Percentiles rank a stretch among this genome's conserved stretches.
Conservation (phyloP, 768 basidiomycete genomes). For the Coprinopsis strossmayeri region DNA sequence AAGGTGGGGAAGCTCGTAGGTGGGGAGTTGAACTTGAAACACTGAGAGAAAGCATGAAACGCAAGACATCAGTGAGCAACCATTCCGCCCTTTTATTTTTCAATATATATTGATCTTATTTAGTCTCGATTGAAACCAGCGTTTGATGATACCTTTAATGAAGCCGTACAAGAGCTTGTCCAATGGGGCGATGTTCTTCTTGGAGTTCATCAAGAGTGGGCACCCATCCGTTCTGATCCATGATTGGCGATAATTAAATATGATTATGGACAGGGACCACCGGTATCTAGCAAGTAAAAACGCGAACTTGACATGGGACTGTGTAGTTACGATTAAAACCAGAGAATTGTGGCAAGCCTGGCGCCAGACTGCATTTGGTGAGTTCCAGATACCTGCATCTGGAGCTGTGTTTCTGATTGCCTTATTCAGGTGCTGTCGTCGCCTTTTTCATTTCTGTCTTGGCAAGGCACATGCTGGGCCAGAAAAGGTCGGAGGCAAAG, state of each 20-base stretch:
- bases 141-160: slow-evolving; percentile 71
- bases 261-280: slow-evolving; percentile 49
- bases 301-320: slow-evolving; percentile 60
- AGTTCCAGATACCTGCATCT: slow-evolving; percentile 14
- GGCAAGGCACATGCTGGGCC: slow-evolving; percentile 37
- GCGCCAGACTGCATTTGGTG: slow-evolving; percentile 60
- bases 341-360: slow-evolving; percentile 65
- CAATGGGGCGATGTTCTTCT: slow-evolving; percentile 70
- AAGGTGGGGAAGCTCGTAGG: slow-evolving; percentile 65
- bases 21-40: slow-evolving; percentile 67
- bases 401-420: slow-evolving; percentile 8
- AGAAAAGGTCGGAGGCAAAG: slow-evolving; percentile 49
- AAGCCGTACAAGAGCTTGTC: slow-evolving; percentile 71
- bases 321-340: slow-evolving; percentile 57
- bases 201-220: slow-evolving; percentile 60
- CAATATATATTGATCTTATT: slow-evolving; percentile 13
- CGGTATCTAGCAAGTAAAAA: slow-evolving; percentile 74
- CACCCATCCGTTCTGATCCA: slow-evolving; percentile 13
- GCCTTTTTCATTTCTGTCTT: slow-evolving; percentile 26
- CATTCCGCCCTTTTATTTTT: slow-evolving; percentile 4
- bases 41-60: slow-evolving; percentile 51
- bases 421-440: slow-evolving; percentile 10
- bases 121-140: slow-evolving; percentile 49
- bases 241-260: slow-evolving; percentile 4
- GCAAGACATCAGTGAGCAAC: slow-evolving; percentile 42